Evolutionary conservation across 2,329 filamentous ascomycete species (phyloP), one percentile per base, ranked within the genome.

Genomic region (Aspergillus fructus): DNA sequence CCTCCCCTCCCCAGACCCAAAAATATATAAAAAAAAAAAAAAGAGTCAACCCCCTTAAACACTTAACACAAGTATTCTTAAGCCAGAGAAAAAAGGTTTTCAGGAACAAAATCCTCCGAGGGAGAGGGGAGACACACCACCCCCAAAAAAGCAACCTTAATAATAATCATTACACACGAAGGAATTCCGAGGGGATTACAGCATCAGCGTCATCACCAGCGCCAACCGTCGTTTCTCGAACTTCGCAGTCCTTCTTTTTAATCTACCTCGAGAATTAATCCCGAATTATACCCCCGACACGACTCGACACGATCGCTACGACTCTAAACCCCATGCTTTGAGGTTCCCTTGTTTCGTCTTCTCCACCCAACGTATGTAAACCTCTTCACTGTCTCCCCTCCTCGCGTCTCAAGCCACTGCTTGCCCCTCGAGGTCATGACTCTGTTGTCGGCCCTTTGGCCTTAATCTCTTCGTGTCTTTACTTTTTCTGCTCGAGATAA

Each of bases 311-410:
- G 55, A 65, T 63, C 58, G 57, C 52, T 57, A 62, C 64, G 58
- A 57, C 46, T 59, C 47, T 57, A 23, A 65, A 62, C 54, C 60
- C 61, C 64, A 64, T 65, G 63, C 62, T 64, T 50, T 64, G 63
- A 66, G 62, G 48, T 61, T 59, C 55, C 56, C 43, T 58, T 60
- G 55, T 61, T 53, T 60, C 53, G 53, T 59, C 54, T 58, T 57
- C 30, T 64, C 64, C 63, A 63, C 63, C 60, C 60, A 62, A 61
- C 60, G 59, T 64, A 62, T 62, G 63, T 64, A 51, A 57, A 51
- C 53, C 24, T 47, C 52, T 49, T 50, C 45, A 40, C 37, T 49
- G 41, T 50, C 59, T 30, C 23, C 27, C 27, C 34, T 17, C 37
- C 34, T 46, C 17, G 13, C 34, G 41, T 53, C 23, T 39, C 41